Percentiles rank a stretch among this genome's conserved stretches.
Evolutionary conservation across 805 yeast species (phyloP).

Genomic region (Ogataea trehalophila): DNA sequence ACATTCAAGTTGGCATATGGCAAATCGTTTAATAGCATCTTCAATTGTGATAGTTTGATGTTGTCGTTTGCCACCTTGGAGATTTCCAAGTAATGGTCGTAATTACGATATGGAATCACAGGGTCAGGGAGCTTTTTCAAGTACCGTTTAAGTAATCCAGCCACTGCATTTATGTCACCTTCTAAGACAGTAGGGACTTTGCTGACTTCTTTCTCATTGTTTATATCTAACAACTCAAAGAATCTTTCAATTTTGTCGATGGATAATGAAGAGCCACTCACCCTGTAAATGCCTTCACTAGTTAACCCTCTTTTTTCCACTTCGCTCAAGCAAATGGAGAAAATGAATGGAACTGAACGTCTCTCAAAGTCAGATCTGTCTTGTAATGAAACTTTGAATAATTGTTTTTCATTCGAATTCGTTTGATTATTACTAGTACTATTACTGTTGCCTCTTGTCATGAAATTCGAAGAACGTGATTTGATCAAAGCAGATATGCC

Average conservation of each 20-base stretch:
- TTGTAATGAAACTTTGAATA: conserved; percentile 53
- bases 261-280: conserved; percentile 77
- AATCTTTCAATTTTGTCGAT: conserved; percentile 38
- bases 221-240: conserved; percentile 29
- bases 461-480: conserved; percentile 43
- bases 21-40: conserved; percentile 41
- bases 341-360: conserved; percentile 60
- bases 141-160: conserved; percentile 83
- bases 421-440: conserved; percentile 20
- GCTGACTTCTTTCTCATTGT: conserved; percentile 32
- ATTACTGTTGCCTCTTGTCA: conserved; percentile 21
- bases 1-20: conserved; percentile 67
- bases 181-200: conserved; percentile 14
- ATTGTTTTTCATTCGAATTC: conserved; percentile 9
- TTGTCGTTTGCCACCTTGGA: conserved; percentile 30
- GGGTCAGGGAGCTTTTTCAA: conserved; percentile 83
- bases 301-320: conserved; percentile 75
- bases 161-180: conserved; percentile 76
- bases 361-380: conserved; percentile 60
- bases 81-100: conserved; percentile 61
- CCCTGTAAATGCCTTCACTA: conserved; percentile 84
- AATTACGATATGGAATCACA: conserved; percentile 63
- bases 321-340: conserved; percentile 66
- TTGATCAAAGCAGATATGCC: conserved; percentile 30
- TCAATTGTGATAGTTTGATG: conserved; percentile 39